Conservation (phyloP, 177 flowering plant genomes). For the Tripterygium wilfordii region DNA sequence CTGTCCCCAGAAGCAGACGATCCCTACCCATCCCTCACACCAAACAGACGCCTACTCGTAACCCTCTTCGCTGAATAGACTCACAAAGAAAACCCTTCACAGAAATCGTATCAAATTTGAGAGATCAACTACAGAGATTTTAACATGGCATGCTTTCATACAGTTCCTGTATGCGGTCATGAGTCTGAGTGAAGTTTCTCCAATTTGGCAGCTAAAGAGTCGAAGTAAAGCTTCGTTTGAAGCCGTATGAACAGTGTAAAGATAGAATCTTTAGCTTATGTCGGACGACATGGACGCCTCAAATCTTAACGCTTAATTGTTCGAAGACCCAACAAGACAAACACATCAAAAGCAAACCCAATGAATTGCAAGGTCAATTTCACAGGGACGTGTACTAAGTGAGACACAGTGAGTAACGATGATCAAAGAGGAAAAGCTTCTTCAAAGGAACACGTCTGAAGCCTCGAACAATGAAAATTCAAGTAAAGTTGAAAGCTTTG, state of each 20-base stretch:
- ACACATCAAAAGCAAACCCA: no score
- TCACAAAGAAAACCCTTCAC: not conserved
- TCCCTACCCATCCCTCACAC: slow-evolving; percentile 44
- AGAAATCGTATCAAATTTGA: slow-evolving; percentile 6
- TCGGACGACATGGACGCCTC: slow-evolving; percentile 41
- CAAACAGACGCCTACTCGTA: not conserved
- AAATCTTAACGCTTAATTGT: no score
- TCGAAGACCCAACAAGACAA: no score
- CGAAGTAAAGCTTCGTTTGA: not conserved
- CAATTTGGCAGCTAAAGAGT: not conserved
- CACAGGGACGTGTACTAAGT: no score
- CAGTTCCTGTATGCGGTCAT: slow-evolving; percentile 5
- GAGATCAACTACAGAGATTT: slow-evolving; percentile 1
- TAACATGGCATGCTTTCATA: not conserved
- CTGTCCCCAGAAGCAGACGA: slow-evolving; percentile 54
- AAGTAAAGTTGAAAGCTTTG: no score
- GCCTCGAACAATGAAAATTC: no score
- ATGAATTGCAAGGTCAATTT: no score
- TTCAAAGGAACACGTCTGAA: no score
- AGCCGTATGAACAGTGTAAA: not conserved
- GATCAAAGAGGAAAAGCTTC: no score
- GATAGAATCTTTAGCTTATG: slow-evolving; percentile 21
- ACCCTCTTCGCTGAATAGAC: no score
- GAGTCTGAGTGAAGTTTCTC: not conserved
- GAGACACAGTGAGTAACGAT: no score